phyloP scores from a whole-genome alignment of 2,329 filamentous ascomycete genomes.

The Paraphaeosphaeria minitans region DNA sequence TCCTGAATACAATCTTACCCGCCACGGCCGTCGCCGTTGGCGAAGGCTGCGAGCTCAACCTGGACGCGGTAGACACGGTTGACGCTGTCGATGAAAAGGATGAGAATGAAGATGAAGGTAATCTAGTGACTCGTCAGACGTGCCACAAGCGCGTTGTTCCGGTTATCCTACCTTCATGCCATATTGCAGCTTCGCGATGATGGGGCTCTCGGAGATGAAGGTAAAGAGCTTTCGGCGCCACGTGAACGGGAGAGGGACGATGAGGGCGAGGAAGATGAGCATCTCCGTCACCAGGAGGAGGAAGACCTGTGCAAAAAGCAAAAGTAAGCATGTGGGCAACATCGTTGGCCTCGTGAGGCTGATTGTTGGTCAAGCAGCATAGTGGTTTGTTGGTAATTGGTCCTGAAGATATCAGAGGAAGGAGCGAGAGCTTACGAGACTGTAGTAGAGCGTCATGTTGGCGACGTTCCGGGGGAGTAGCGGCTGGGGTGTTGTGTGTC shows the following conservation, averaged over 20 bases:
- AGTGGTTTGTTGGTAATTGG: constrained; percentile 3
- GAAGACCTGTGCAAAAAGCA: constrained; percentile 68
- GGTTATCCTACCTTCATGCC: constrained; percentile 73
- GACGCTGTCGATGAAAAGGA: constrained; percentile 97
- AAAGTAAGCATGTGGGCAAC: constrained; percentile 35
- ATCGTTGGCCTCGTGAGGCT: constrained; percentile 8
- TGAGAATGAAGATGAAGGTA: constrained; percentile 97
- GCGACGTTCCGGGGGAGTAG: constrained; percentile 38
- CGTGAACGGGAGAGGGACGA: constrained; percentile 87
- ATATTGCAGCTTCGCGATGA: constrained; percentile 93
- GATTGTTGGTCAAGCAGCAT: constrained; percentile 11
- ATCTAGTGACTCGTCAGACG: constrained; percentile 60
- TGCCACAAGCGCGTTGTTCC: not conserved
- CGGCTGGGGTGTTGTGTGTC: constrained; percentile 20
- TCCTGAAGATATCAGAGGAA: not conserved
- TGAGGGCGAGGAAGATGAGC: constrained; percentile 76
- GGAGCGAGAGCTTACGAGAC: constrained; percentile 56
- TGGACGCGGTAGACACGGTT: constrained; percentile 96
- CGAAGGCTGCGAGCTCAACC: constrained; percentile 76
- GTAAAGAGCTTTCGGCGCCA: constrained; percentile 86
- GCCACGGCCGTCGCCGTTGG: constrained; percentile 62
- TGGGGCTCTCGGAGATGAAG: constrained; percentile 89
- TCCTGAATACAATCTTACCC: constrained; percentile 50
- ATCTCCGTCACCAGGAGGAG: constrained; percentile 82
- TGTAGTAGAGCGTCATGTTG: constrained; percentile 73